Base-by-base conservation (phyloP, 495 filamentous ascomycete species). In the Glutinoglossum americanum region DNA sequence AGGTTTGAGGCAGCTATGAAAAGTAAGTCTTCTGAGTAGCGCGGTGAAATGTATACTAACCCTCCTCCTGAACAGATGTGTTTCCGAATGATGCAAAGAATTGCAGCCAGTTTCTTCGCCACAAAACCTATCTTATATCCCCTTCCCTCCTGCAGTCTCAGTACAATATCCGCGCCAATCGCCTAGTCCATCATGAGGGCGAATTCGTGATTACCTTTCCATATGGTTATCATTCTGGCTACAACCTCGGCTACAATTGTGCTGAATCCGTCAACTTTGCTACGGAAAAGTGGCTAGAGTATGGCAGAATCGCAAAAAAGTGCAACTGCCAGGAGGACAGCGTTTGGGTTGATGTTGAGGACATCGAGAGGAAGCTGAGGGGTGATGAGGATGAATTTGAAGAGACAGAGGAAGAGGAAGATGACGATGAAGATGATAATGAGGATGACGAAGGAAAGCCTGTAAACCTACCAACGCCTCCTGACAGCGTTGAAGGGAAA, bases 211-310 rank as follows among this genome's bases (percentile, higher is more conserved):
- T 99, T 59, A 99, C 92, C 0, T 99, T 92, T 65, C 92, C 92
- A 0, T 97, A 96, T 60, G 92, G 92, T 26, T 99, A 99, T 68
- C 92, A 99, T 64, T 99, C 92, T 9, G 92, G 92, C 10, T 99
- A 90, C 68, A 99, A 99, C 62, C 71, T 99, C 35, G 92, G 93
- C 13, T 99, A 99, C 69, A 99, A 99, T 67, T 99, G 92, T 68
- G 92, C 92, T 33, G 92, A 99, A 66, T 94, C 92, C 1, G 92
- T 99, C 68, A 99, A 99, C 68, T 99, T 99, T 68, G 92, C 90
- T 19, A 81, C 90, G 11, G 87, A 95, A 60, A 79, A 84, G 44
- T 99, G 92, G 92, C 69, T 99, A 35, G 78, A 92, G 25, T 94
- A 89, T 73, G 92, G 87, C n/a, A 82, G 84, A 58, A 85, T 94